A percentile compares a stretch with the other conserved stretches of the same genome.
Conservation (phyloP, 2,329 filamentous ascomycete genomes). For the Paecilomyces variotii region DNA sequence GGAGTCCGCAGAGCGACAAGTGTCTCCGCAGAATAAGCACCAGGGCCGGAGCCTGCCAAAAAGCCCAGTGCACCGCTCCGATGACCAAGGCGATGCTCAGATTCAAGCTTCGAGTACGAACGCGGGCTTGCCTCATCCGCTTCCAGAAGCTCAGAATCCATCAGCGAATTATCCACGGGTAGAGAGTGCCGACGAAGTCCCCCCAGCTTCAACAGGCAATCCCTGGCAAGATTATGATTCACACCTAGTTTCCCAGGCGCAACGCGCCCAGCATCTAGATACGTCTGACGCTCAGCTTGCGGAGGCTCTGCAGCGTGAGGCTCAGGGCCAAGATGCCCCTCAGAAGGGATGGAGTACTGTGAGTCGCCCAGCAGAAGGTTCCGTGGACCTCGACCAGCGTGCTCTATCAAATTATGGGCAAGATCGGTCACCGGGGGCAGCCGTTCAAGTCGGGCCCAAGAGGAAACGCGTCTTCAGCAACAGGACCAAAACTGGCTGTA, state of each 20-base stretch:
- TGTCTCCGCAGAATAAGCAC: constrained; percentile 25
- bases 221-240: constrained; percentile 33
- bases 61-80: constrained; percentile 31
- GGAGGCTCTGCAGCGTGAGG: constrained; percentile 45
- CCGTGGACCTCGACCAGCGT: constrained; percentile 25
- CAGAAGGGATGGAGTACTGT: constrained; percentile 22
- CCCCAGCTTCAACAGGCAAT: constrained; percentile 18
- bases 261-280: constrained; percentile 37
- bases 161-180: constrained; percentile 14
- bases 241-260: constrained; percentile 38
- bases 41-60: constrained; percentile 25
- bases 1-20: constrained; percentile 46
- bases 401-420: constrained; percentile 23
- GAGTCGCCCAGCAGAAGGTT: constrained; percentile 30
- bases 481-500: constrained; percentile 88
- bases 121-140: constrained; percentile 10
- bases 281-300: constrained; percentile 44
- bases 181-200: constrained; percentile 23
- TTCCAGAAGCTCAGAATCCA: constrained; percentile 14
- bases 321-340: constrained; percentile 32
- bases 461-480: constrained; percentile 68
- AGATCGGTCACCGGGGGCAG: constrained; percentile 24
- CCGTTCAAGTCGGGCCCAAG: constrained; percentile 33
- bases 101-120: constrained; percentile 13
- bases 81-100: constrained; percentile 21